Evolutionary conservation across 352 stramenopile species (phyloP), one percentile per base, ranked within the genome.

Genomic region (Pythium pyrilobum): DNA sequence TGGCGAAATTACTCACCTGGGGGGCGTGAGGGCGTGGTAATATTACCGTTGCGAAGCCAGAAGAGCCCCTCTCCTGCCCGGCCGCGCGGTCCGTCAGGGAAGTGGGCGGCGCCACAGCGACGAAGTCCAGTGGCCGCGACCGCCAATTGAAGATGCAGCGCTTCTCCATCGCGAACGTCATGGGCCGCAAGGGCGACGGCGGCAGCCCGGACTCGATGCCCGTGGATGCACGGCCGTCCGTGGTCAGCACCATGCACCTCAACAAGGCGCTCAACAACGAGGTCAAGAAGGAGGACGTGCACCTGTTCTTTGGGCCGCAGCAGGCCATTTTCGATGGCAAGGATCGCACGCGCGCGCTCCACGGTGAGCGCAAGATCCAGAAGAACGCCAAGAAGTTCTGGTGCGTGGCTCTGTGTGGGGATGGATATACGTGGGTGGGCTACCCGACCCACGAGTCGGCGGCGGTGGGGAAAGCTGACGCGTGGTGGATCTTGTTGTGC

Each of bases 301-400:
- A 92, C 56, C 43, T 92, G 3, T 94, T 94, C 66, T 94, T 91
- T 55, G 83, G 83, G 0, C 83, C 83, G 27, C 77, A 86, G 42
- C 66, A 82, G 34, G 67, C 65, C 8, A 74, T 92, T 10, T 89
- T 89, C 21, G 81, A 91, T 21, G 79, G 74, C 56, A 68, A 62
- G 40, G 82, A 89, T 45, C 77, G 78, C 53, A 82, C 81, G 62
- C 83, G 81, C 62, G 83, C 87, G 52, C 87, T 94, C 68, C 84
- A 94, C 52, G 75, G 81, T 43, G 84, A 95, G 62, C 84, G 84
- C 60, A 89, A 87, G 63, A 89, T 95, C 46, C 72, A 87, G 52
- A 95, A 95, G 72, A 92, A 77, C 59, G 63, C 46, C 39, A 88
- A 87, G 54, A 71, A 75, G 40, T 89, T 84, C 53, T 95, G 82